These are phyloP conservation scores for Sporobolus alterniflorus DNA, from an alignment of 202 grass and related monocot genomes.

Conservation along the genomic window DNA sequence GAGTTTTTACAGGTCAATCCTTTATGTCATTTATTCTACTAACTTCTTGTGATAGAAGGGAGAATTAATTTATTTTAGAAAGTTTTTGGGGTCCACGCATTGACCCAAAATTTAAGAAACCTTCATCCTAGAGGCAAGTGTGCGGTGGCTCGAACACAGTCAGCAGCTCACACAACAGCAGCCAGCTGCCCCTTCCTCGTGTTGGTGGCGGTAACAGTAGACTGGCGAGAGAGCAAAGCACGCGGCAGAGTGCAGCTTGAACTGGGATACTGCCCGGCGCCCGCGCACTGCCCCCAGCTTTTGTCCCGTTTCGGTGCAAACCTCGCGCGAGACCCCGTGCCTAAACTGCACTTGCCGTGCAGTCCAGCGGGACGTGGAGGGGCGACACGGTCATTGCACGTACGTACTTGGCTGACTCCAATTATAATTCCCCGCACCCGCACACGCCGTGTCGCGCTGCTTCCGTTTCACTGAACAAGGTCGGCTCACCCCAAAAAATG, in stretches of 20 bases:
- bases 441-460: slow-evolving; percentile 11
- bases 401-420: not conserved
- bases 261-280: slow-evolving; percentile 2
- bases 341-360: not conserved
- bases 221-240: slow-evolving; percentile 21
- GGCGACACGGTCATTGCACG: slow-evolving; percentile 28
- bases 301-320: slow-evolving; percentile 24
- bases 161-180: not conserved
- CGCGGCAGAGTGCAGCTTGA: slow-evolving; percentile 29
- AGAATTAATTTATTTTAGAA: too few relatives aligned
- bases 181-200: not conserved
- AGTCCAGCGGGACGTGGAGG: too few relatives aligned
- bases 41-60: too few relatives aligned
- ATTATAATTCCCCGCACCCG: slow-evolving; percentile 49
- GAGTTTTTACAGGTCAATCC: too few relatives aligned
- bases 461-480: not conserved
- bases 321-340: not conserved
- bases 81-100: too few relatives aligned
- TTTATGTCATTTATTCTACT: too few relatives aligned
- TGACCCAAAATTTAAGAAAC: too few relatives aligned
- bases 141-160: too few relatives aligned
- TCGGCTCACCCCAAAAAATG: not conserved
- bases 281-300: slow-evolving; percentile 18
- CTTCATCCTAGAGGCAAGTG: too few relatives aligned
- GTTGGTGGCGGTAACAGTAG: not conserved